These are phyloP conservation scores for Dendrobium officinale DNA, from an alignment of 106 monocot genomes.

Conservation along the genomic window DNA sequence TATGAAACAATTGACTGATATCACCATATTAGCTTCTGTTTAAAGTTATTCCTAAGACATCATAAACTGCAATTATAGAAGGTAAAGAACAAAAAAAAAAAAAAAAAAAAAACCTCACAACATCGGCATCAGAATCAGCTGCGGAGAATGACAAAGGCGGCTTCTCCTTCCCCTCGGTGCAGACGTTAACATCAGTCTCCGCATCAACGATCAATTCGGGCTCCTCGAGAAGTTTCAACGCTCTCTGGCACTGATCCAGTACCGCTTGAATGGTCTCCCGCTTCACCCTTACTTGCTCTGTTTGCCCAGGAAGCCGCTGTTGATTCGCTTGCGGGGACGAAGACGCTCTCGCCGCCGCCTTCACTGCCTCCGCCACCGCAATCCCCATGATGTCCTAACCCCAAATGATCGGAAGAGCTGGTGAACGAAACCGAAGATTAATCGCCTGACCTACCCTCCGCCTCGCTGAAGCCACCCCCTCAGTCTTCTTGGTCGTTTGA, in stretches of 20 bases:
- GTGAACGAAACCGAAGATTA: neutral
- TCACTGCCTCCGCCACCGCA: neutral
- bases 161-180: constrained; percentile 1
- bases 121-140: neutral
- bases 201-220: neutral
- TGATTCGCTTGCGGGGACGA: neutral
- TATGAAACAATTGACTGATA: neutral
- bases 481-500: too few species aligned
- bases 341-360: neutral
- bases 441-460: neutral
- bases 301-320: neutral
- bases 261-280: constrained; percentile 39
- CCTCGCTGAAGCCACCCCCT: neutral
- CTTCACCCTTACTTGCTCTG: constrained; percentile 16
- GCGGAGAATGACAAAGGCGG: neutral
- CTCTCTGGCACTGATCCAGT: constrained; percentile 57
- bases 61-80: neutral
- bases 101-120: neutral
- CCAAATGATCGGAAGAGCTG: neutral
- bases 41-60: neutral
- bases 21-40: neutral
- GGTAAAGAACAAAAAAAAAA: neutral
- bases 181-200: neutral
- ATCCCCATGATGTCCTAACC: neutral
- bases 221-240: constrained; percentile 41